A percentile compares a stretch with the other conserved stretches of the same genome.
phyloP scores from a whole-genome alignment of 2,329 filamentous ascomycete species.

The Fusarium heterosporum region DNA sequence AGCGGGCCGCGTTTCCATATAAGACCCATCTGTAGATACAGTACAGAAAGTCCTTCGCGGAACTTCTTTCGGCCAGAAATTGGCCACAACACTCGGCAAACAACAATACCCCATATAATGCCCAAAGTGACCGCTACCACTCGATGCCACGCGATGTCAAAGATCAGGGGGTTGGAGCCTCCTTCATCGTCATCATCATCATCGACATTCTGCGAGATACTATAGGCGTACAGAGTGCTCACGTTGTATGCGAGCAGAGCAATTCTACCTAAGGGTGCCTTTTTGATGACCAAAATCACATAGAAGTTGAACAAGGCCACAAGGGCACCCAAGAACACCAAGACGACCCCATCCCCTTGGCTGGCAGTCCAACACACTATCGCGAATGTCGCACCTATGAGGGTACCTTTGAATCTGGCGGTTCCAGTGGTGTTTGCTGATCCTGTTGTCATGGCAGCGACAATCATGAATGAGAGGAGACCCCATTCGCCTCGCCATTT shows the following conservation, averaged over 20 bases:
- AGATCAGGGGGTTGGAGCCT: constrained; percentile 83
- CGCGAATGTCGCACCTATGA: constrained; percentile 81
- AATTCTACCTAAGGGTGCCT: constrained; percentile 91
- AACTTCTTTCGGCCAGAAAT: constrained; percentile 90
- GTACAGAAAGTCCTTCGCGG: constrained; percentile 86
- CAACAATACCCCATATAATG: constrained; percentile 90
- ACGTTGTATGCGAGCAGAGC: constrained; percentile 97
- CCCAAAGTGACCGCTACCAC: constrained; percentile 87
- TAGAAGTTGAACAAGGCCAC: constrained; percentile 88
- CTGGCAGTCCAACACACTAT: constrained; percentile 82
- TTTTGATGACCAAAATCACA: constrained; percentile 84
- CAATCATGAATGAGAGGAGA: constrained; percentile 95
- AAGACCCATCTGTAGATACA: constrained; percentile 94
- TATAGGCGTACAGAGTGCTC: constrained; percentile 93
- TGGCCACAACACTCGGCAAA: constrained; percentile 92
- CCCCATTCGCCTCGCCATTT: constrained; percentile 98
- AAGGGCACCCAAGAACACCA: constrained; percentile 85
- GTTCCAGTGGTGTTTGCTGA: constrained; percentile 93
- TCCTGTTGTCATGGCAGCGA: constrained; percentile 97
- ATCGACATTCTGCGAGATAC: constrained; percentile 81
- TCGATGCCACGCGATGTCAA: constrained; percentile 88
- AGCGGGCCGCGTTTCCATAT: constrained; percentile 97
- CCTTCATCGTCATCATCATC: constrained; percentile 91
- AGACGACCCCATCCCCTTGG: constrained; percentile 76
- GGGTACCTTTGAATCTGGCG: constrained; percentile 86